A percentile compares a stretch with the other conserved stretches of the same genome.
Conservation (phyloP, 768 basidiomycete genomes). For the Pholiota microspora region DNA sequence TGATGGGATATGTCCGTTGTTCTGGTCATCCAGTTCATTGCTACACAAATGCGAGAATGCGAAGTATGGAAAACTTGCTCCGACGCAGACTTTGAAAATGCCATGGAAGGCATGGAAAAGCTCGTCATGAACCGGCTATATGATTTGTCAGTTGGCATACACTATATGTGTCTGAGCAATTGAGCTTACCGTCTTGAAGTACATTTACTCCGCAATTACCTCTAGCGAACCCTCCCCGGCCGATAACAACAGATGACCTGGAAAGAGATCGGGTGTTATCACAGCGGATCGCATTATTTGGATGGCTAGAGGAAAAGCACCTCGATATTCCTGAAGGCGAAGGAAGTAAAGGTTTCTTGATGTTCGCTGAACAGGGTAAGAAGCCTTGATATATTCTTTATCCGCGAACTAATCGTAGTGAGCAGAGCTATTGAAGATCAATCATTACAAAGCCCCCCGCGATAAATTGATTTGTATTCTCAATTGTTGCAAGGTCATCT, state of each 20-base stretch:
- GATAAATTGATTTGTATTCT: constrained; percentile 98
- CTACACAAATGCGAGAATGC: constrained; percentile 78
- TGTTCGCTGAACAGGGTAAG: constrained; percentile 86
- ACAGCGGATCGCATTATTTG: constrained; percentile 88
- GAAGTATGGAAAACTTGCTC: constrained; percentile 81
- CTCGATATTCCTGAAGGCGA: constrained; percentile 85
- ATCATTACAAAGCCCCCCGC: constrained; percentile 97
- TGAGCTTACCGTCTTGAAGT: constrained; percentile 37
- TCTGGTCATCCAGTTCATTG: constrained; percentile 67
- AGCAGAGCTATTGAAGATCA: constrained; percentile 90
- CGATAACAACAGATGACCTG: constrained; percentile 91
- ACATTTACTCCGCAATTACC: constrained; percentile 90
- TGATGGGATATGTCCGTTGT: neutral
- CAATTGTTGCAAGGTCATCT: constrained; percentile 99
- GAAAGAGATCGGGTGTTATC: constrained; percentile 89
- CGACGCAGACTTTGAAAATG: constrained; percentile 90
- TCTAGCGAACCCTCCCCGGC: constrained; percentile 61
- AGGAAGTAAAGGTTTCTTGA: constrained; percentile 75
- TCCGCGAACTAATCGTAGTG: neutral
- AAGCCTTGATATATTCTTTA: neutral
- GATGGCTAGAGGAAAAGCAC: constrained; percentile 87
- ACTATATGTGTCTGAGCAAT: constrained; percentile 3
- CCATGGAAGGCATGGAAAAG: constrained; percentile 99
- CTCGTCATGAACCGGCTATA: constrained; percentile 98
- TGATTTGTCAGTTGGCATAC: constrained; percentile 68